These are phyloP conservation scores for Alternaria longipes DNA, from an alignment of 2,329 filamentous ascomycete species.

Conservation along the genomic window DNA sequence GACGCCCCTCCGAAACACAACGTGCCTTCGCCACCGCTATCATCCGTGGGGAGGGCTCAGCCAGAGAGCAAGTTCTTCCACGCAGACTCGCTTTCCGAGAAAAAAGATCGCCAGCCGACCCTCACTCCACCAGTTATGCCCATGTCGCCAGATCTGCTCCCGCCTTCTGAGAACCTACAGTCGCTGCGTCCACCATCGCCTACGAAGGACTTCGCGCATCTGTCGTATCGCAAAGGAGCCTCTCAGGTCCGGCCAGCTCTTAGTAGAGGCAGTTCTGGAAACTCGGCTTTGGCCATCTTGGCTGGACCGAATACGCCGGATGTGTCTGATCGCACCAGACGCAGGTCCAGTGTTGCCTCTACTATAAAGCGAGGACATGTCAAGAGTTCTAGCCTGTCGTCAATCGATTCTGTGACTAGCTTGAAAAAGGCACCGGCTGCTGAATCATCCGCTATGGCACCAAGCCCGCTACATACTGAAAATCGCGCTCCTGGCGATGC, in stretches of 20 bases:
- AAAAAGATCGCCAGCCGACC: slow-evolving; percentile 46
- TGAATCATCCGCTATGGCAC: slow-evolving; percentile 31
- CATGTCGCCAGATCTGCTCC: slow-evolving; percentile 37
- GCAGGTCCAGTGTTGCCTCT: slow-evolving; percentile 46
- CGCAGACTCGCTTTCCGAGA: slow-evolving; percentile 64
- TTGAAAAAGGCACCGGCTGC: slow-evolving; percentile 39
- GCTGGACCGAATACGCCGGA: slow-evolving; percentile 39
- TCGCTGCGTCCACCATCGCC: slow-evolving; percentile 54
- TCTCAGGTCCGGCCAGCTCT: slow-evolving; percentile 57
- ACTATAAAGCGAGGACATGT: slow-evolving; percentile 43
- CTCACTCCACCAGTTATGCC: slow-evolving; percentile 43
- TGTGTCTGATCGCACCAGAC: slow-evolving; percentile 33
- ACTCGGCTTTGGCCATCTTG: slow-evolving; percentile 45
- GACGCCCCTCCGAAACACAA: slow-evolving; percentile 30
- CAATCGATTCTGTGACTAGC: slow-evolving; percentile 55
- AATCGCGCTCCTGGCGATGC: slow-evolving; percentile 38
- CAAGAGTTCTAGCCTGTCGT: slow-evolving; percentile 57
- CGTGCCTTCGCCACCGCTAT: slow-evolving; percentile 49
- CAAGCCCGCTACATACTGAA: slow-evolving; percentile 49
- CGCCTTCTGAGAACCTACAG: slow-evolving; percentile 19
- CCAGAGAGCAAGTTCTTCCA: slow-evolving; percentile 73
- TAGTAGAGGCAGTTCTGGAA: slow-evolving; percentile 44
- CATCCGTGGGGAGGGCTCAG: slow-evolving; percentile 34
- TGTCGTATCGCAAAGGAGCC: slow-evolving; percentile 60
- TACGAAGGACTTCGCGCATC: slow-evolving; percentile 58